These are phyloP conservation scores for Dioscorea cayenensis DNA, from an alignment of 116 monocot genomes.

Conservation along the genomic window DNA sequence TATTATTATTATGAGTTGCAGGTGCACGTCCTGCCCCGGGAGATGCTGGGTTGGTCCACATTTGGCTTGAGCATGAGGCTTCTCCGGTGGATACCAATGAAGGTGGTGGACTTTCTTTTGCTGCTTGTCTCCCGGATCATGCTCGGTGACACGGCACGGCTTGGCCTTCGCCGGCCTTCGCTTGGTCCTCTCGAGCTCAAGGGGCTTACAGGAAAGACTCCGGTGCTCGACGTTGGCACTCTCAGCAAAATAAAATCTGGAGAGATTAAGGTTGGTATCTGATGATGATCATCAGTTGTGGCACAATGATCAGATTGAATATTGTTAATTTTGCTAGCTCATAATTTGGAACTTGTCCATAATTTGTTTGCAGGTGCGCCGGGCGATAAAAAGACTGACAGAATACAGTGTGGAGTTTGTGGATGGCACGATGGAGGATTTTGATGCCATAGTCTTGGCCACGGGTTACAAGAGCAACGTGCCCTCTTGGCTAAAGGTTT, in stretches of 20 bases:
- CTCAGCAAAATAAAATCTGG: slow-evolving; percentile 64
- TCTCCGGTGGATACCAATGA: slow-evolving; percentile 44
- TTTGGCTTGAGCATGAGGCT: slow-evolving; percentile 63
- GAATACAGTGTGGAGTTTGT: slow-evolving; percentile 30
- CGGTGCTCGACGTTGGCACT: slow-evolving; percentile 72
- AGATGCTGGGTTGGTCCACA: slow-evolving; percentile 61
- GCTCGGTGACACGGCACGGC: slow-evolving; percentile 39
- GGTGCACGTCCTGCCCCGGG: slow-evolving; percentile 70
- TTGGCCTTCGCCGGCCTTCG: slow-evolving; percentile 48
- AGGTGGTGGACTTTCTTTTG: slow-evolving; percentile 35
- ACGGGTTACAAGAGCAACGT: slow-evolving; percentile 79
- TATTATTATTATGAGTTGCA: slow-evolving; percentile 7
- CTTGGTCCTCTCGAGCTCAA: slow-evolving; percentile 68
- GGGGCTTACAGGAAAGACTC: slow-evolving; percentile 49
- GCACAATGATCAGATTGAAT: background rate
- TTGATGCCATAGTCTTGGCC: slow-evolving; percentile 53
- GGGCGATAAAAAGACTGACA: slow-evolving; percentile 20
- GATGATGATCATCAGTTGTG: background rate
- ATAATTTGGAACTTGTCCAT: too few species aligned
- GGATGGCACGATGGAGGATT: slow-evolving; percentile 27
- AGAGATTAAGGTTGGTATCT: slow-evolving; percentile 32
- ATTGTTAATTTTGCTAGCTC: too few species aligned
- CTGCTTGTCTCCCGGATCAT: slow-evolving; percentile 38
- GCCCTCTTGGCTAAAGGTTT: slow-evolving; percentile 50
- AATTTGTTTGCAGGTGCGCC: slow-evolving; percentile 17